Evolutionary conservation across 2,329 filamentous ascomycete genomes (phyloP).

Genomic region (Epichloe sibirici): DNA sequence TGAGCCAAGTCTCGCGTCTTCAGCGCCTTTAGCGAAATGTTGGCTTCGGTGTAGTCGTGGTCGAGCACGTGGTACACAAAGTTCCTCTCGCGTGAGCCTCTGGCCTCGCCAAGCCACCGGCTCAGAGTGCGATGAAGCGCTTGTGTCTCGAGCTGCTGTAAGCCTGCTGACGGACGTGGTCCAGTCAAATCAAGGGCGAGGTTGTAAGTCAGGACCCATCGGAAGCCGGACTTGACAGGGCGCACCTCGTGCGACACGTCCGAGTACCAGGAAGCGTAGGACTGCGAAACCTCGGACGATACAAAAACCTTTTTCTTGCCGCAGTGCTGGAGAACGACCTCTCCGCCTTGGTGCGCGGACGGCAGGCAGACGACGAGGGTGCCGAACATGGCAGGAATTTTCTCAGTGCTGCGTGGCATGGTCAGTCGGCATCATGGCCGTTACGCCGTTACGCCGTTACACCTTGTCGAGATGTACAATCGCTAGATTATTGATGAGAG

Average conservation of each 20-base stretch:
- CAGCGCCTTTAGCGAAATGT: constrained; percentile 16
- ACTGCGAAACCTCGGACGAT: constrained; percentile 14
- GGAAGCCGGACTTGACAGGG: constrained; percentile 33
- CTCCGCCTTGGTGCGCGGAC: constrained; percentile 34
- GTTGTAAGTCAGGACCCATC: constrained; percentile 41
- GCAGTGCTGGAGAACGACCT: constrained; percentile 28
- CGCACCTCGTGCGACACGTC: constrained; percentile 40
- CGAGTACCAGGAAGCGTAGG: constrained; percentile 30
- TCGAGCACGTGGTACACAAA: constrained; percentile 20
- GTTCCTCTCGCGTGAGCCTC: not conserved
- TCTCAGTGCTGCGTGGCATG: constrained; percentile 24
- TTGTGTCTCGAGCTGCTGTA: constrained; percentile 2
- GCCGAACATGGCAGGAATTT: constrained; percentile 35
- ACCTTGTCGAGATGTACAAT: too few relatives aligned
- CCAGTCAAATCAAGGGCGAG: constrained; percentile 18
- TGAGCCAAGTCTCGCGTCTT: constrained; percentile 16
- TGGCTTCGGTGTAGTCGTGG: constrained; percentile 22
- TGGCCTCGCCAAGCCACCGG: constrained; percentile 14
- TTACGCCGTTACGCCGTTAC: not conserved
- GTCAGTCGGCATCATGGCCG: not conserved
- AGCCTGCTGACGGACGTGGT: constrained; percentile 11
- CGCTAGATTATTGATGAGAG: not conserved
- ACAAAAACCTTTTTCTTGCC: constrained; percentile 19
- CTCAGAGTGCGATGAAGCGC: constrained; percentile 12
- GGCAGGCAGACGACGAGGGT: constrained; percentile 37